These are phyloP conservation scores for Cryptosporidium andersoni DNA, from an alignment of 169 alveolate species.

Conservation along the genomic window DNA sequence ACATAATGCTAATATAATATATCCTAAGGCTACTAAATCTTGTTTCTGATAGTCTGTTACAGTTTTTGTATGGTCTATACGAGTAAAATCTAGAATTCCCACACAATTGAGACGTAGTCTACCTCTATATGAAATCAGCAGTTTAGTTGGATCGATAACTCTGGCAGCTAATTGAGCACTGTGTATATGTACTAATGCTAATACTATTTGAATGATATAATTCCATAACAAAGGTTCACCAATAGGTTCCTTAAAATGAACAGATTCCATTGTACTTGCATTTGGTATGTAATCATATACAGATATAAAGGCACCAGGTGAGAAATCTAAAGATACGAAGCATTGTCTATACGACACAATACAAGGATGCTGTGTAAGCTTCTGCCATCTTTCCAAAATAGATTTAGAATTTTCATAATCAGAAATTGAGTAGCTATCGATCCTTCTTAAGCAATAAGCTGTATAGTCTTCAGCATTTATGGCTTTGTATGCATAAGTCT, in stretches of 20 bases:
- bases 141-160: constrained; percentile 63
- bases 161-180: constrained; percentile 69
- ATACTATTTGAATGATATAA: constrained; percentile 57
- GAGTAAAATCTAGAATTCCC: constrained; percentile 51
- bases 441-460: constrained; percentile 58
- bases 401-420: constrained; percentile 33
- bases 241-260: constrained; percentile 63
- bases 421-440: constrained; percentile 33
- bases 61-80: constrained; percentile 58
- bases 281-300: constrained; percentile 67
- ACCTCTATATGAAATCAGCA: constrained; percentile 62
- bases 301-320: constrained; percentile 32
- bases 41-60: constrained; percentile 61
- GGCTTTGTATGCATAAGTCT: constrained; percentile 67
- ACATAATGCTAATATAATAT: constrained; percentile 47
- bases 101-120: constrained; percentile 60
- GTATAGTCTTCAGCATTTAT: constrained; percentile 59
- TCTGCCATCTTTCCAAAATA: constrained; percentile 59
- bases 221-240: constrained; percentile 71
- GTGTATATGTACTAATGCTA: constrained; percentile 63
- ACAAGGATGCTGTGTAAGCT: constrained; percentile 63
- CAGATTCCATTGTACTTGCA: constrained; percentile 71
- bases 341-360: constrained; percentile 62
- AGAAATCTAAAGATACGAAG: constrained; percentile 52
- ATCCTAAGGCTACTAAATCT: constrained; percentile 62